These are phyloP conservation scores for Graphilbum fragrans DNA, from an alignment of 2,329 filamentous ascomycete genomes.

Conservation along the genomic window DNA sequence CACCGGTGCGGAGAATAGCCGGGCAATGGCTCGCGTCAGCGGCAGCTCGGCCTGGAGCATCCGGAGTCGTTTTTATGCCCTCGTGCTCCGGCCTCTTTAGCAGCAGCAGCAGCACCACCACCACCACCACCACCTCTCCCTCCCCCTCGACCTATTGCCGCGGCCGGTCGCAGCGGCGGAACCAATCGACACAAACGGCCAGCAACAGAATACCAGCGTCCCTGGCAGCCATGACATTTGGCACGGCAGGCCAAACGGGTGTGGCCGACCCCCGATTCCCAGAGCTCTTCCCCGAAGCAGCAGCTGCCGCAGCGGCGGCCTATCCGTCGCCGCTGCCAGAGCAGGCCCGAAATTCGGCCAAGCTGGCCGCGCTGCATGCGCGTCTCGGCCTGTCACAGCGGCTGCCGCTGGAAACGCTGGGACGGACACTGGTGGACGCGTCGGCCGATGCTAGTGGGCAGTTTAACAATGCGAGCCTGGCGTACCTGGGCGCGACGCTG, in stretches of 20 bases:
- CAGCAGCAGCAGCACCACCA: too few species aligned
- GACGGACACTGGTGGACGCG: slow-evolving; percentile 71
- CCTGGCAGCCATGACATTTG: background rate
- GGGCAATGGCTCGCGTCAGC: slow-evolving; percentile 38
- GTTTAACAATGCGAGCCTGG: slow-evolving; percentile 83
- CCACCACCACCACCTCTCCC: slow-evolving; percentile 4
- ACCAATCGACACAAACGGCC: slow-evolving; percentile 3
- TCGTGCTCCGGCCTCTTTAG: slow-evolving; percentile 2
- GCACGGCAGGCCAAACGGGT: background rate
- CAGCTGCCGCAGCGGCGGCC: slow-evolving; percentile 9
- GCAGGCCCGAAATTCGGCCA: slow-evolving; percentile 61
- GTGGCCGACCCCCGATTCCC: slow-evolving; percentile 8
- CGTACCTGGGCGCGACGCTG: slow-evolving; percentile 69
- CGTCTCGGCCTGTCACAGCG: slow-evolving; percentile 71
- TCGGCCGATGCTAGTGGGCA: slow-evolving; percentile 68
- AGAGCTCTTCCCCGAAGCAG: slow-evolving; percentile 17
- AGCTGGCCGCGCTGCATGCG: slow-evolving; percentile 85
- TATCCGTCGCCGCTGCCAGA: slow-evolving; percentile 62
- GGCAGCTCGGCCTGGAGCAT: slow-evolving; percentile 27
- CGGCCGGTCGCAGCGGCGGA: background rate
- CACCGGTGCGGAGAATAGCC: slow-evolving; percentile 48
- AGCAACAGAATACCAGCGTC: background rate
- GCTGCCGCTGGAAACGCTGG: slow-evolving; percentile 76
- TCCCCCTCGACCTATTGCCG: background rate
- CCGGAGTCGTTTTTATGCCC: background rate